Conservation (phyloP, 1,284 basidiomycete genomes). For the Irpex sp. region DNA sequence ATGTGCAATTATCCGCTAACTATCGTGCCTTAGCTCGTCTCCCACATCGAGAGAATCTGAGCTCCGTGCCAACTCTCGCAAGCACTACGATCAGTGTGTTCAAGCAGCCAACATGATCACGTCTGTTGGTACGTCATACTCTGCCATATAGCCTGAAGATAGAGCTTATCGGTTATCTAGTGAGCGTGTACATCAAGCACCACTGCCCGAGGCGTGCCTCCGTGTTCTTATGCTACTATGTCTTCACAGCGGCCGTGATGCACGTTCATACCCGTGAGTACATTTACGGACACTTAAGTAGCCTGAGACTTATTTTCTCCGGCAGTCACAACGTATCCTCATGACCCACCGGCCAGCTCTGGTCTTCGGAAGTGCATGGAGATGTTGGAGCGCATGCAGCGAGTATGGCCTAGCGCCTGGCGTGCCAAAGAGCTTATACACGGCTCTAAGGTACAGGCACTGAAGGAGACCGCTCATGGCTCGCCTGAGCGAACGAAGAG, state of each 20-base stretch:
- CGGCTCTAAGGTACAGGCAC: slow-evolving; percentile 53
- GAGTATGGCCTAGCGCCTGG: slow-evolving; percentile 74
- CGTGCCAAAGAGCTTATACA: slow-evolving; percentile 72
- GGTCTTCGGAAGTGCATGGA: slow-evolving; percentile 70
- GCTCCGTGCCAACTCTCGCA: slow-evolving; percentile 50
- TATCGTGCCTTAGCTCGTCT: slow-evolving; percentile 15
- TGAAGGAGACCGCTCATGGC: slow-evolving; percentile 18
- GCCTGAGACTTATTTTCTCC: slow-evolving; percentile 17
- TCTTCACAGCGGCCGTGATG: slow-evolving; percentile 83
- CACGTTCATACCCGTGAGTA: slow-evolving; percentile 64
- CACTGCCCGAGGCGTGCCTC: slow-evolving; percentile 64
- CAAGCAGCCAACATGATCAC: slow-evolving; percentile 78
- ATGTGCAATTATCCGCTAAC: not conserved
- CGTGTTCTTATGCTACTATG: slow-evolving; percentile 77
- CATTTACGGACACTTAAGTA: no score
- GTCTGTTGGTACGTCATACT: slow-evolving; percentile 51
- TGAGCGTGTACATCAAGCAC: slow-evolving; percentile 55
- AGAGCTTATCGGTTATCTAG: slow-evolving; percentile 28
- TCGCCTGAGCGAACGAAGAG: slow-evolving; percentile 28
- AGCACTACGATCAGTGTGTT: slow-evolving; percentile 70
- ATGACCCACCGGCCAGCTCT: slow-evolving; percentile 64
- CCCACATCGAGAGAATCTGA: slow-evolving; percentile 43
- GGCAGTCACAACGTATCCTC: slow-evolving; percentile 57
- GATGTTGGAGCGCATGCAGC: slow-evolving; percentile 64
- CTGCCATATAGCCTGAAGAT: not conserved